Evolutionary conservation across 495 filamentous ascomycete genomes (phyloP).

Genomic region (Echria macrotheca): DNA sequence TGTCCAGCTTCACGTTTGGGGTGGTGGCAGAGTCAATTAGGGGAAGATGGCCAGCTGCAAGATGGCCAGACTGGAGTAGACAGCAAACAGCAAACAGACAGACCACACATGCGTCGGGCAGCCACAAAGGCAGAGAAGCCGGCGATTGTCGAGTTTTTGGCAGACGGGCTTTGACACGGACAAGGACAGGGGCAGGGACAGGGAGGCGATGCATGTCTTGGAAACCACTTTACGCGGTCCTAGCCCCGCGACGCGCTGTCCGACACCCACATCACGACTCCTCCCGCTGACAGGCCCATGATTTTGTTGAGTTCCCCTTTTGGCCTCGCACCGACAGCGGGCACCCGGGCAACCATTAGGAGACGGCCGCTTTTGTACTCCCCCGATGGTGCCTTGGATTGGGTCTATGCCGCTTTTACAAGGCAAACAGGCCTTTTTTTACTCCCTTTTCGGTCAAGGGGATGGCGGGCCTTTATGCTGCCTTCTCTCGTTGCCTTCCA

Average conservation of each 20-base stretch:
- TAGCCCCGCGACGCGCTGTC: slow-evolving; percentile 23
- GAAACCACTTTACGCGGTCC: slow-evolving; percentile 33
- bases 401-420: not conserved
- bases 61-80: too few relatives aligned
- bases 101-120: too few relatives aligned
- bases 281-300: slow-evolving; percentile 12
- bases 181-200: too few relatives aligned
- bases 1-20: too few relatives aligned
- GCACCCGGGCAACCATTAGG: slow-evolving; percentile 12
- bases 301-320: slow-evolving; percentile 10
- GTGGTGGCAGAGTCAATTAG: too few relatives aligned
- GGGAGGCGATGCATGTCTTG: slow-evolving; percentile 22
- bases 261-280: slow-evolving; percentile 10
- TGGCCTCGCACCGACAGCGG: not conserved
- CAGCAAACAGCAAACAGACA: too few relatives aligned
- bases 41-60: too few relatives aligned
- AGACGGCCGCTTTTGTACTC: not conserved
- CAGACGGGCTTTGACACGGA: too few relatives aligned
- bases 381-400: not conserved
- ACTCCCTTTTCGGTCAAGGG: not conserved
- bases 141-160: too few relatives aligned
- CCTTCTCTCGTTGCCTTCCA: too few relatives aligned
- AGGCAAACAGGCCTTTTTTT: not conserved
- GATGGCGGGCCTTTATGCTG: too few relatives aligned
- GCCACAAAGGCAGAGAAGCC: too few relatives aligned